Percentiles rank a stretch among this genome's conserved stretches.
phyloP scores from a whole-genome alignment of 139 green algal species.

The Nannochloris sp. region DNA sequence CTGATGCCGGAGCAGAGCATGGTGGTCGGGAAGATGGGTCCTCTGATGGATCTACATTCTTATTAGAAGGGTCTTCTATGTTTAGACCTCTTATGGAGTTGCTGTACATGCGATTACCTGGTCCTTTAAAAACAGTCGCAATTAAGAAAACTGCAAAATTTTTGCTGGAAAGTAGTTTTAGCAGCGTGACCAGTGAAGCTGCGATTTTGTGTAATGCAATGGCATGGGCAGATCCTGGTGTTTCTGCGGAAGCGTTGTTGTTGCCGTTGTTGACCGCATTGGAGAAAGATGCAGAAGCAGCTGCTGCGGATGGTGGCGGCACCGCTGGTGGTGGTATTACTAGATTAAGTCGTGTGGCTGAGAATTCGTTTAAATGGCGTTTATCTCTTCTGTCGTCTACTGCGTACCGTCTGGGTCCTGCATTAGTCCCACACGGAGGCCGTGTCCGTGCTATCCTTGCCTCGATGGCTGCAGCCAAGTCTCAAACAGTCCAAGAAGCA shows the following conservation, averaged over 20 bases:
- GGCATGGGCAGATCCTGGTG: slow-evolving; percentile 30
- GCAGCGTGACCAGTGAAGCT: slow-evolving; percentile 33
- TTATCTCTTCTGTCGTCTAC: slow-evolving; percentile 26
- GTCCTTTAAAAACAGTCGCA: slow-evolving; percentile 29
- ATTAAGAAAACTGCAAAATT: slow-evolving; percentile 49
- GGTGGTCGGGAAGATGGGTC: neutral
- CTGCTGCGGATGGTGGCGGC: neutral
- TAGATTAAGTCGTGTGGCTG: neutral
- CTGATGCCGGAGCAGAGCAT: slow-evolving; percentile 18
- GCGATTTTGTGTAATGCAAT: slow-evolving; percentile 45
- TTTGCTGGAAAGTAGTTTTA: slow-evolving; percentile 37
- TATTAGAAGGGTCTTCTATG: slow-evolving; percentile 48
- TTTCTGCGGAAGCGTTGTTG: slow-evolving; percentile 26
- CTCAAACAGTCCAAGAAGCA: slow-evolving; percentile 22
- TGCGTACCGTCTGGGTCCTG: slow-evolving; percentile 13
- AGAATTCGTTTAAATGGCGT: slow-evolving; percentile 31
- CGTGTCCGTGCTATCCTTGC: neutral
- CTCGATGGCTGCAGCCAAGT: neutral
- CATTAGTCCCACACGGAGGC: neutral
- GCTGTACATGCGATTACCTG: slow-evolving; percentile 55
- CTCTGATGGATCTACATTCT: slow-evolving; percentile 31
- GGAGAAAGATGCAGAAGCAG: slow-evolving; percentile 2
- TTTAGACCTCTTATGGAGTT: slow-evolving; percentile 60
- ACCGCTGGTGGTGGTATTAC: neutral
- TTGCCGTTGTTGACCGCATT: slow-evolving; percentile 33